A percentile compares a stretch with the other conserved stretches of the same genome.
These are phyloP conservation scores for Pestalotiopsis sp. DNA, from an alignment of 2,329 filamentous ascomycete species.

Conservation along the genomic window DNA sequence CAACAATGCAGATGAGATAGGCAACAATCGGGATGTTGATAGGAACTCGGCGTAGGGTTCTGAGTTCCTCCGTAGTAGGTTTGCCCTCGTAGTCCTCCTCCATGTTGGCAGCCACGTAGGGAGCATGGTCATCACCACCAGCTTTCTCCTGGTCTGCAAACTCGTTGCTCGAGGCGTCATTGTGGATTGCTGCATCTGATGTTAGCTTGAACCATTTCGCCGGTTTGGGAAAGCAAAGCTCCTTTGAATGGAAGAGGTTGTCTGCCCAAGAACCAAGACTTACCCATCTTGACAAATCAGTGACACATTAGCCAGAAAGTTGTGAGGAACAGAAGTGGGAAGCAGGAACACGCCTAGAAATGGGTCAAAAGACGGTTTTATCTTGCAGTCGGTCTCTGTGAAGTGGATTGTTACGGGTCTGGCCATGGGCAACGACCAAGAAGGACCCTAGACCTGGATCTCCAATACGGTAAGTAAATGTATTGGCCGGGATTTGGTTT, in stretches of 20 bases:
- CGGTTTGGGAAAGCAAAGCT: background rate
- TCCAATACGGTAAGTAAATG: background rate
- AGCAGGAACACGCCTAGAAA: background rate
- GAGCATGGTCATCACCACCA: conserved; percentile 19
- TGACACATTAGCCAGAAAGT: conserved; percentile 2
- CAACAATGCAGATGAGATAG: conserved; percentile 61
- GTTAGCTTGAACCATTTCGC: background rate
- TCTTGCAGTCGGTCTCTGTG: background rate
- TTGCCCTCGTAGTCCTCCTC: conserved; percentile 33
- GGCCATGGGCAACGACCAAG: background rate
- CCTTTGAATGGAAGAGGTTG: background rate
- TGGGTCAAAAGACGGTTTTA: conserved; percentile 8
- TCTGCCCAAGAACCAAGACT: background rate
- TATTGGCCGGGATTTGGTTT: background rate
- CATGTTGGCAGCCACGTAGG: conserved; percentile 28
- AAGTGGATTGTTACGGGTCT: background rate
- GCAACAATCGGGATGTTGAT: conserved; percentile 52
- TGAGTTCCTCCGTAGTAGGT: conserved; percentile 49
- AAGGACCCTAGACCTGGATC: background rate
- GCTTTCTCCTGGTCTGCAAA: conserved; percentile 6
- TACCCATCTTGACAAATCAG: conserved; percentile 7
- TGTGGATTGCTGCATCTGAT: background rate
- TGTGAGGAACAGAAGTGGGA: background rate
- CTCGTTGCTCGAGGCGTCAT: conserved; percentile 6
- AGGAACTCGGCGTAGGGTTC: conserved; percentile 42